Percentiles rank a stretch among this genome's conserved stretches.
Conservation (phyloP, 352 stramenopile species). For the Phytophthora parvispora region DNA sequence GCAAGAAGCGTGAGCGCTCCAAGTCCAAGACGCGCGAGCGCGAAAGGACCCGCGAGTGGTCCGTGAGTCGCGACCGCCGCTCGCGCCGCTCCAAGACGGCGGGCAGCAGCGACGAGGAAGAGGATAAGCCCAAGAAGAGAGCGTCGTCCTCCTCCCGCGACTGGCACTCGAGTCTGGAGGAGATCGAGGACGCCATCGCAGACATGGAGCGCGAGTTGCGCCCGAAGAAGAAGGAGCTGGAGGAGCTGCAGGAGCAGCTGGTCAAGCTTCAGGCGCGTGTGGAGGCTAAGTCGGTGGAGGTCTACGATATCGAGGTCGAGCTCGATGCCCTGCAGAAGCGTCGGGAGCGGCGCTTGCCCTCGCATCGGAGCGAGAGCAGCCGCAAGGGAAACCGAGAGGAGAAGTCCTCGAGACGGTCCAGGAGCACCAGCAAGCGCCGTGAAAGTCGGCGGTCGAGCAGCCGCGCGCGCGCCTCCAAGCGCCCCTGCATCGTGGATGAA, state of each 20-base stretch:
- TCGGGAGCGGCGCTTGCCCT: constrained; percentile 39
- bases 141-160: constrained; percentile 6
- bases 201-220: constrained; percentile 50
- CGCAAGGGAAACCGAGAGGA: background rate
- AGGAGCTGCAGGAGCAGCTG: constrained; percentile 48
- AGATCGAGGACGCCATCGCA: constrained; percentile 68
- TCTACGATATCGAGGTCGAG: constrained; percentile 74
- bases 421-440: constrained; percentile 27
- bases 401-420: constrained; percentile 19
- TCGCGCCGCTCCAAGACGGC: constrained; percentile 9
- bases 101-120: constrained; percentile 27
- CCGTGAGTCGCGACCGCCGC: constrained; percentile 25
- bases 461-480: constrained; percentile 48
- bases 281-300: constrained; percentile 66
- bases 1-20: background rate
- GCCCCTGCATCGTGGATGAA: constrained; percentile 74
- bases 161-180: constrained; percentile 32
- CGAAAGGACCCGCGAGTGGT: constrained; percentile 7
- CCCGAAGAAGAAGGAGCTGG: constrained; percentile 57
- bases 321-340: constrained; percentile 73
- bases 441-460: constrained; percentile 46
- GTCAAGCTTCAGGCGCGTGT: constrained; percentile 47
- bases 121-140: constrained; percentile 13
- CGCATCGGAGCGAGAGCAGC: constrained; percentile 16
- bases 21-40: constrained; percentile 19